A percentile compares a stretch with the other conserved stretches of the same genome.
These are phyloP conservation scores for Sphagnum tenellum DNA, from an alignment of 225 moss, liverwort and hornwort genomes.

Conservation along the genomic window DNA sequence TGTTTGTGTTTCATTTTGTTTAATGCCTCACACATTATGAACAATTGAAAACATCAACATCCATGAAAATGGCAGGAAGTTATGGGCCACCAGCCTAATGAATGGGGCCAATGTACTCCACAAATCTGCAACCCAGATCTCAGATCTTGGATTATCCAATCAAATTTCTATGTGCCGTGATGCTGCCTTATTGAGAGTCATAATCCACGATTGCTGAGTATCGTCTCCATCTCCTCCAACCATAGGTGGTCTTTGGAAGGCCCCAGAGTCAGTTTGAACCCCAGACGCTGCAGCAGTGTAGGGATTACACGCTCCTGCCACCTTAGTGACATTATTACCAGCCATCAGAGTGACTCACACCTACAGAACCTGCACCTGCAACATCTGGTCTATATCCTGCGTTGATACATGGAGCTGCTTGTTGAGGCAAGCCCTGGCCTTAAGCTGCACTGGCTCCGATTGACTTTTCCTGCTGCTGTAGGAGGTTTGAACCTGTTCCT, in stretches of 20 bases:
- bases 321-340: no score
- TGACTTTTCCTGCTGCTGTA: constrained; percentile 18
- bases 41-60: no score
- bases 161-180: no score
- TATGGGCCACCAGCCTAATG: no score
- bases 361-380: constrained; percentile 26
- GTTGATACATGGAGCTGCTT: constrained; percentile 11
- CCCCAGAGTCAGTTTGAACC: constrained; percentile 23
- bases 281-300: constrained; percentile 43
- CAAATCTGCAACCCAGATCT: no score
- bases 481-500: constrained; percentile 13
- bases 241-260: constrained; percentile 18
- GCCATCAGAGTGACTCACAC: constrained; percentile 12
- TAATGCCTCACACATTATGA: no score
- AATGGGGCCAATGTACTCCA: no score
- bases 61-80: no score
- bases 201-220: constrained; percentile 1
- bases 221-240: constrained; percentile 12
- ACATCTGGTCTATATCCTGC: constrained; percentile 24
- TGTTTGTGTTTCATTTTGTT: no score
- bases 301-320: constrained; percentile 17
- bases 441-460: constrained; percentile 22
- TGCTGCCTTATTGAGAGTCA: no score
- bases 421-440: constrained; percentile 1
- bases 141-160: no score